Evolutionary conservation across 257 asterid species (phyloP).

Genomic region (Dorcoceras hygrometricum): DNA sequence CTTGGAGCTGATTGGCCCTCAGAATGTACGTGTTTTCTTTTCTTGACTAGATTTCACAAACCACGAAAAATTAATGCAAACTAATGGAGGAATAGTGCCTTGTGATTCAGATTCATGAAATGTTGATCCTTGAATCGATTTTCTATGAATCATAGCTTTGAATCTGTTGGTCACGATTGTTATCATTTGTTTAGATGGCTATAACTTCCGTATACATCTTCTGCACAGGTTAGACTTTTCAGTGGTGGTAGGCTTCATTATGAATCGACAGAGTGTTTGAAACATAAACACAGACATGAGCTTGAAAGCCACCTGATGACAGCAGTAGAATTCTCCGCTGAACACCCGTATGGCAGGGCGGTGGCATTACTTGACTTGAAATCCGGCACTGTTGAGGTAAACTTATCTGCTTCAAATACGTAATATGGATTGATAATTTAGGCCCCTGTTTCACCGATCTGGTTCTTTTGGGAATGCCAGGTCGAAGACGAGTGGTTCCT

Average conservation of each 20-base stretch:
- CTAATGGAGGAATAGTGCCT: neutral
- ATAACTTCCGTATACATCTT: neutral
- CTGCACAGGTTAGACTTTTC: conserved; percentile 38
- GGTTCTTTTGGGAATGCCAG: conserved; percentile 36
- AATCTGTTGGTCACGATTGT: neutral
- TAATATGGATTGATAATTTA: conserved; percentile 4
- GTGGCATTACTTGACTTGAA: conserved; percentile 70
- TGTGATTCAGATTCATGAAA: no score
- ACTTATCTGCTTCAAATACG: neutral
- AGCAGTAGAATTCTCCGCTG: conserved; percentile 71
- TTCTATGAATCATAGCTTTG: neutral
- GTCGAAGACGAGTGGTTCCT: conserved; percentile 76
- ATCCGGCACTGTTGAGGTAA: conserved; percentile 59
- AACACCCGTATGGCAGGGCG: conserved; percentile 77
- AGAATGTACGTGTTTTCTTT: conserved; percentile 48
- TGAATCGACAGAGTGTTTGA: conserved; percentile 56
- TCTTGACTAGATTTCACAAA: conserved; percentile 11
- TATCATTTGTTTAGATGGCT: no score
- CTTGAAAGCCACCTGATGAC: conserved; percentile 58
- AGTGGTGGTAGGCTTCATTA: conserved; percentile 80
- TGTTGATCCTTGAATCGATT: neutral
- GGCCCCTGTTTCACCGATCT: conserved; percentile 10
- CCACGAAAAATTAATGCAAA: conserved; percentile 1
- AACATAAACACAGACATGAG: conserved; percentile 39
- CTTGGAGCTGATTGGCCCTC: conserved; percentile 70